Percentiles rank a stretch among this genome's conserved stretches.
These are phyloP conservation scores for Thraustochytrium striatum DNA, from an alignment of 352 stramenopile species.

Conservation along the genomic window DNA sequence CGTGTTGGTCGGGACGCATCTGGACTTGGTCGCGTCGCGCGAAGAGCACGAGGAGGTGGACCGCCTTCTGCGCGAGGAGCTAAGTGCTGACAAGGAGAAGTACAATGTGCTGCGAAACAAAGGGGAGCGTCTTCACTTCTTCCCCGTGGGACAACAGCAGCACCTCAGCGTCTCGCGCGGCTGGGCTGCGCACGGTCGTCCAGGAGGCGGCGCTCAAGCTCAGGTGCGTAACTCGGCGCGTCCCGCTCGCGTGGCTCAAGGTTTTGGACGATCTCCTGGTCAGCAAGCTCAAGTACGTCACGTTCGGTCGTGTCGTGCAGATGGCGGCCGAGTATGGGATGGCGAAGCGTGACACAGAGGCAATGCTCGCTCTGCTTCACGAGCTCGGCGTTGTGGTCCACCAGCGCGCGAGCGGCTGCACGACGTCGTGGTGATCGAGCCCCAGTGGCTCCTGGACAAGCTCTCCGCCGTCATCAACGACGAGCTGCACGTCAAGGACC, in stretches of 20 bases:
- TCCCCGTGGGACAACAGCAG: constrained; percentile 44
- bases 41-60: constrained; percentile 22
- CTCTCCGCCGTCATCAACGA: constrained; percentile 27
- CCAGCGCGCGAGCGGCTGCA: constrained; percentile 12
- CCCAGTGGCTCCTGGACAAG: constrained; percentile 43
- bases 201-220: not conserved
- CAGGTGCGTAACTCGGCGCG: constrained; percentile 37
- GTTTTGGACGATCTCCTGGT: constrained; percentile 8
- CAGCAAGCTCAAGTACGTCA: not conserved
- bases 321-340: not conserved
- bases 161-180: not conserved
- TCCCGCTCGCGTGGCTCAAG: constrained; percentile 42
- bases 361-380: constrained; percentile 42
- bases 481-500: constrained; percentile 2
- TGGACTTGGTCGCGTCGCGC: not conserved
- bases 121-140: not conserved
- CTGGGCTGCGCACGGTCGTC: constrained; percentile 5
- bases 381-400: constrained; percentile 44
- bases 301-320: not conserved
- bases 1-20: constrained; percentile 32
- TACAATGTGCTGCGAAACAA: not conserved
- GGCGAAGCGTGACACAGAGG: not conserved
- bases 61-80: not conserved
- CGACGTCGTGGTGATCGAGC: constrained; percentile 28
- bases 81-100: not conserved